Conservation (phyloP, 176 grass and related monocot species). For the Carex pumila region DNA sequence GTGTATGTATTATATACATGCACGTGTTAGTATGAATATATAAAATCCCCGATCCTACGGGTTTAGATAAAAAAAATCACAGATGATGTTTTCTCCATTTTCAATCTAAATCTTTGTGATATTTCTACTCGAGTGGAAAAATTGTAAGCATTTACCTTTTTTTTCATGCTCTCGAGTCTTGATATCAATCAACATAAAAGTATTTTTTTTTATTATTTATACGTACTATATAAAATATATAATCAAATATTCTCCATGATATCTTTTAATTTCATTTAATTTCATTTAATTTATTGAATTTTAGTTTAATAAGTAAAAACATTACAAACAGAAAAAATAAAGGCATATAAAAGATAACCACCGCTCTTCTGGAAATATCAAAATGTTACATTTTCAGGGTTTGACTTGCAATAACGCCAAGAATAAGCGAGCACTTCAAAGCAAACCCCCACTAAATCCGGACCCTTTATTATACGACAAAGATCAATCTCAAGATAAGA, state of each 20-base stretch:
- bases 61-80: no score
- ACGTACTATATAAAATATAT: neutral
- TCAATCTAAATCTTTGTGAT: no score
- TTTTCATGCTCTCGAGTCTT: no score
- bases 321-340: neutral
- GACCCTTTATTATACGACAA: neutral
- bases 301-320: neutral
- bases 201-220: neutral
- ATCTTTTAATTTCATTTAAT: neutral
- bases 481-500: constrained; percentile 1
- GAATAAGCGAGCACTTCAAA: neutral
- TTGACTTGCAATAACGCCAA: neutral
- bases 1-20: no score
- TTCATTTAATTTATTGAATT: neutral
- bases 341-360: neutral
- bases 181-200: no score
- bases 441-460: neutral
- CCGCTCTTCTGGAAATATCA: neutral
- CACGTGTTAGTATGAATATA: no score
- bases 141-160: no score
- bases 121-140: no score
- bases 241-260: neutral
- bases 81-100: no score
- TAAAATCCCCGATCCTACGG: no score
- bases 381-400: neutral